Evolutionary conservation across 192 early-diverging fungal species (phyloP).

Genomic region (Umbelopsis sp.): DNA sequence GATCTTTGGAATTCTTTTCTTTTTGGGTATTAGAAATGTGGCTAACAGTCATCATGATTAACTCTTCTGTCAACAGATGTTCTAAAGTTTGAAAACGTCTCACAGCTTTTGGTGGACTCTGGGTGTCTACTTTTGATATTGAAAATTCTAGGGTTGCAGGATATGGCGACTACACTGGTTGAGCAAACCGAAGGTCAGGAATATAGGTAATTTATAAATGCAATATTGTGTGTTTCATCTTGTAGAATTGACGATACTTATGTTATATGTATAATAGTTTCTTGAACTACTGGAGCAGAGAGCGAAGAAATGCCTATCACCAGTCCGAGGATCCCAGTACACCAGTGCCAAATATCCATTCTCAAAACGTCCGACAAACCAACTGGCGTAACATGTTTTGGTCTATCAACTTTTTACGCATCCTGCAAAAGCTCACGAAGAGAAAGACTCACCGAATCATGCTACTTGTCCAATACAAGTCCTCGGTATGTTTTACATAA

Average conservation of each 20-base stretch:
- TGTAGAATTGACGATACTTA: not conserved
- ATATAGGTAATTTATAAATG: conserved; percentile 31
- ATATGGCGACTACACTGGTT: conserved; percentile 47
- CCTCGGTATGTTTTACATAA: conserved; percentile 44
- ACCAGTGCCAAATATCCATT: conserved; percentile 24
- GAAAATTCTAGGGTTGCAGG: conserved; percentile 81
- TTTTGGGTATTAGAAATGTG: not conserved
- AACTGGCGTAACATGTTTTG: conserved; percentile 66
- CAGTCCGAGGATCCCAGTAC: not conserved
- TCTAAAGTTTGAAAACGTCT: conserved; percentile 78
- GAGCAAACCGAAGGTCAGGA: conserved; percentile 53
- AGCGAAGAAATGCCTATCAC: conserved; percentile 13
- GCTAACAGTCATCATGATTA: not conserved
- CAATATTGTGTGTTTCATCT: not conserved
- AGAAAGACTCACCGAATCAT: conserved; percentile 74
- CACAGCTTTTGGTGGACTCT: conserved; percentile 78
- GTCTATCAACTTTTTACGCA: conserved; percentile 71
- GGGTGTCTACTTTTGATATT: conserved; percentile 81
- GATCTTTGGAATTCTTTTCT: not conserved
- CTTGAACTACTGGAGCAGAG: conserved; percentile 23
- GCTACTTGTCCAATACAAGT: conserved; percentile 83
- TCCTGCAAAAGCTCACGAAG: conserved; percentile 82
- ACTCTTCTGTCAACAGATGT: conserved; percentile 49
- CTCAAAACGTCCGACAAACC: conserved; percentile 22
- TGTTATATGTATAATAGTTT: conserved; percentile 5